phyloP scores from a whole-genome alignment of 169 alveolate species.

The Plasmodium fragile region DNA sequence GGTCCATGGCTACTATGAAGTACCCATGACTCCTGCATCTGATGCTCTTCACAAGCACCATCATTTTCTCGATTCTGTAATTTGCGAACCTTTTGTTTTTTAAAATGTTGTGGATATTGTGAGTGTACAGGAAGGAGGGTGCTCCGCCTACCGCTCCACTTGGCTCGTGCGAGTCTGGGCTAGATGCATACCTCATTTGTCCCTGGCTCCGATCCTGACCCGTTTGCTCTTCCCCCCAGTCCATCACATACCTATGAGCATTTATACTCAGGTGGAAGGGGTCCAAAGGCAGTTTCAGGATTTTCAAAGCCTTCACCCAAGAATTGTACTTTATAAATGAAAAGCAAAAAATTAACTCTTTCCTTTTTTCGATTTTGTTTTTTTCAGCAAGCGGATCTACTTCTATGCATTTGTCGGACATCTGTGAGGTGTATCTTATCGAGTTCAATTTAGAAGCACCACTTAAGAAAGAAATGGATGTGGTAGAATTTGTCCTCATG shows the following conservation, averaged over 20 bases:
- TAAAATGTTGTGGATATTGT: conserved; percentile 62
- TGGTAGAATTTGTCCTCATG: neutral
- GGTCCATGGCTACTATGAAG: conserved; percentile 60
- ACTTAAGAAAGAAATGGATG: neutral
- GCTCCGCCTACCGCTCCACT: neutral
- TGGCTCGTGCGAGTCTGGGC: neutral
- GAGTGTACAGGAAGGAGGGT: conserved; percentile 35
- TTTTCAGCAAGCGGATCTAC: neutral
- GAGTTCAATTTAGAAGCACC: neutral
- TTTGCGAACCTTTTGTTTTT: conserved; percentile 48
- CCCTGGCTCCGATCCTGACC: neutral
- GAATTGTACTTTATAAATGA: conserved; percentile 63
- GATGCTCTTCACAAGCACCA: conserved; percentile 38
- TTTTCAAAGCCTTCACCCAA: conserved; percentile 63
- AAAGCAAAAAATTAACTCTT: conserved; percentile 47
- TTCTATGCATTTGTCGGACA: neutral
- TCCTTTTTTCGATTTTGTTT: conserved; percentile 7
- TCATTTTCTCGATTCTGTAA: conserved; percentile 44
- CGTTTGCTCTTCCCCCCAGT: neutral
- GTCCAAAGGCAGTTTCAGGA: conserved; percentile 44
- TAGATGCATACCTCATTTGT: neutral
- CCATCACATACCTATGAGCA: conserved; percentile 23
- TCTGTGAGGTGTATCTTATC: neutral
- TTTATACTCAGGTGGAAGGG: conserved; percentile 64
- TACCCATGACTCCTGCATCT: conserved; percentile 59